A percentile compares a stretch with the other conserved stretches of the same genome.
Conservation (phyloP, 2,329 filamentous ascomycete genomes). For the Zalaria sp. region DNA sequence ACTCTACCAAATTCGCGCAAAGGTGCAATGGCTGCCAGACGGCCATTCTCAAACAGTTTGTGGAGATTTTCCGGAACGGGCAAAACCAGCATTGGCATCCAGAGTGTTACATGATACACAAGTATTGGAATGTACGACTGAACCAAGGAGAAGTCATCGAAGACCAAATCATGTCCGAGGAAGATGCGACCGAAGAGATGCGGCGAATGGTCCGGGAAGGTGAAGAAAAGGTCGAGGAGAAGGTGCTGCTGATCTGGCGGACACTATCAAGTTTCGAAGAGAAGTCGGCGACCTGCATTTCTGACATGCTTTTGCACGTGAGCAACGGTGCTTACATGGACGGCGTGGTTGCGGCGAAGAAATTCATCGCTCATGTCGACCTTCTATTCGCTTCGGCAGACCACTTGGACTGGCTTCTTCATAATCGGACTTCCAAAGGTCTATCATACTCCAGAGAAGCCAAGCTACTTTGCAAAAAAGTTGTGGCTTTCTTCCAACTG, state of each 20-base stretch:
- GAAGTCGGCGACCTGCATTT: constrained; percentile 94
- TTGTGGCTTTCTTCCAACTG: constrained; percentile 92
- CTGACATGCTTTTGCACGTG: constrained; percentile 95
- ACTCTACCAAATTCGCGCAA: constrained; percentile 93
- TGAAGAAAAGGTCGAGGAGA: constrained; percentile 93
- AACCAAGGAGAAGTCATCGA: constrained; percentile 14
- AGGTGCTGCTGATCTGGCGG: constrained; percentile 97
- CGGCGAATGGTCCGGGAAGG: constrained; percentile 66
- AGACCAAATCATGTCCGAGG: constrained; percentile 20
- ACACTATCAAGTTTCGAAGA: constrained; percentile 95
- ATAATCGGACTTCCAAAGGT: constrained; percentile 18
- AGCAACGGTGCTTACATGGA: constrained; percentile 96
- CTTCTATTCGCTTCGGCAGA: constrained; percentile 83
- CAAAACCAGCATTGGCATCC: constrained; percentile 99
- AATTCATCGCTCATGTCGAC: constrained; percentile 93
- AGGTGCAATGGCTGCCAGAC: constrained; percentile 94
- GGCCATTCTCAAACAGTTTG: constrained; percentile 95
- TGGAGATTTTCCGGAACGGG: constrained; percentile 95
- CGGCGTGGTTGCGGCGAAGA: constrained; percentile 85
- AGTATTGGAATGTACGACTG: constrained; percentile 97
- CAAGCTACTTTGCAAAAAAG: constrained; percentile 99
- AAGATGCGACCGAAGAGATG: constrained; percentile 50
- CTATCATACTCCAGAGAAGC: constrained; percentile 87
- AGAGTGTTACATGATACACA: constrained; percentile 99
- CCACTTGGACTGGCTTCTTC: constrained; percentile 60